Conservation (phyloP, 2,329 filamentous ascomycete genomes). For the Colletotrichum echinochloae region DNA sequence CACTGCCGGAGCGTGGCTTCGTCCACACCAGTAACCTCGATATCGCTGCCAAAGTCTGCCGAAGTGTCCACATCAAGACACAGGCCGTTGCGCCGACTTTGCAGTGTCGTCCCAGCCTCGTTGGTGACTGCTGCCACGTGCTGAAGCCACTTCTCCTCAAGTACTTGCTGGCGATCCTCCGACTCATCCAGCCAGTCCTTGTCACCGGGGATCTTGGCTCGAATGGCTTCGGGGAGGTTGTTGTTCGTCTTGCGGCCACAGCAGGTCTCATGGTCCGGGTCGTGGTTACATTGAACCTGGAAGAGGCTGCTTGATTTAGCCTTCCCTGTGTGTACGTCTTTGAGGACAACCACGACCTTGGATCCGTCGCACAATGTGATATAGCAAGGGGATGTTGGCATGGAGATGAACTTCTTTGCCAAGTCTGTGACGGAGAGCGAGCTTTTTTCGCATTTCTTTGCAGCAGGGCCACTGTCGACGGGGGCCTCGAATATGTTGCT, state of each 20-base stretch:
- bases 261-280: conserved; percentile 47
- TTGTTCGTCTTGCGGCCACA: neutral
- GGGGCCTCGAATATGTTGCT: neutral
- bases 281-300: conserved; percentile 69
- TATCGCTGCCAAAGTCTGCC: neutral
- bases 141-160: conserved; percentile 34
- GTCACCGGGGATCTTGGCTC: conserved; percentile 37
- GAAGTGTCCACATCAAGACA: conserved; percentile 4
- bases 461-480: too few species aligned
- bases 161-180: conserved; percentile 12
- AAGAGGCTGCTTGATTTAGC: conserved; percentile 61
- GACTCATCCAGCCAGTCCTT: conserved; percentile 49
- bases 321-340: conserved; percentile 62
- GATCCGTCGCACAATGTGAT: conserved; percentile 65
- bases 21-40: conserved; percentile 42
- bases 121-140: conserved; percentile 20
- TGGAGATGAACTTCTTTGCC: conserved; percentile 47
- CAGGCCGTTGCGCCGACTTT: conserved; percentile 2
- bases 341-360: conserved; percentile 64
- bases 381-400: conserved; percentile 66
- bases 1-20: conserved; percentile 56
- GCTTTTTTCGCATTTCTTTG: neutral
- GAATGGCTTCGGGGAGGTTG: neutral
- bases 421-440: neutral
- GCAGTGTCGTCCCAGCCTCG: neutral